Evolutionary conservation across 495 filamentous ascomycete genomes (phyloP), one percentile per base, ranked within the genome.

Genomic region (Neurospora discreta): DNA sequence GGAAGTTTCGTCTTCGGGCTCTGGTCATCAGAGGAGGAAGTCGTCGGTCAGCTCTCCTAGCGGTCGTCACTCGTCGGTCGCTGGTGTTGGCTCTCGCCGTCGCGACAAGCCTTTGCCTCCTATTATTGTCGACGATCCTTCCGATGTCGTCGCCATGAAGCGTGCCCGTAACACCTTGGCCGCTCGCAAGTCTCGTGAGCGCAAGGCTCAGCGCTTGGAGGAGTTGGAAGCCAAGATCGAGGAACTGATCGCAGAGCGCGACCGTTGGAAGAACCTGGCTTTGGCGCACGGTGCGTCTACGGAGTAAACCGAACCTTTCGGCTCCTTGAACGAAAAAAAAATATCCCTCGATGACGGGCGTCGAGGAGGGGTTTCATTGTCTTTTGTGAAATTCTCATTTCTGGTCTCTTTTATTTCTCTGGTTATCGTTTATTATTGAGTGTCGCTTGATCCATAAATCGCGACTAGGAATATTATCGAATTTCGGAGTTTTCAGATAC

Each of bases 161-260:
- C 93, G 95, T 74, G 95, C 94, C 41, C 90, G 94, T 71, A 99
- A 99, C 81, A 99, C 95, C 16, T 85, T 95, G 81, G 95, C 95
- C 65, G 95, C 95, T 73, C 92, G 95, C 58, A 98, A 98, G 81
- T 98, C 95, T 44, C 91, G 95, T 15, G 89, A 92, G 73, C 90
- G 92, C 75, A 94, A 95, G 82, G 84, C 92, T 9, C 84, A 89
- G 75, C 88, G 89, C 69, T 85, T 92, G 70, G 86, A 90, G 10
- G 86, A 85, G 44, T 83, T 96, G 72, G 85, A 88, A 77, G 84
- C 83, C 69, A 76, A 80, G 71, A 86, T 87, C 68, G 79, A 77
- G n/a, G 83, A 84, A 77, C 77, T 88, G 2, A 77, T 78, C 69
- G 77, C 78, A 46, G 86, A 88, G 70, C 81, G 85, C 75, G 86